Base-by-base conservation (phyloP, 1,284 basidiomycete species). In the Sanghuangporus baumii region DNA sequence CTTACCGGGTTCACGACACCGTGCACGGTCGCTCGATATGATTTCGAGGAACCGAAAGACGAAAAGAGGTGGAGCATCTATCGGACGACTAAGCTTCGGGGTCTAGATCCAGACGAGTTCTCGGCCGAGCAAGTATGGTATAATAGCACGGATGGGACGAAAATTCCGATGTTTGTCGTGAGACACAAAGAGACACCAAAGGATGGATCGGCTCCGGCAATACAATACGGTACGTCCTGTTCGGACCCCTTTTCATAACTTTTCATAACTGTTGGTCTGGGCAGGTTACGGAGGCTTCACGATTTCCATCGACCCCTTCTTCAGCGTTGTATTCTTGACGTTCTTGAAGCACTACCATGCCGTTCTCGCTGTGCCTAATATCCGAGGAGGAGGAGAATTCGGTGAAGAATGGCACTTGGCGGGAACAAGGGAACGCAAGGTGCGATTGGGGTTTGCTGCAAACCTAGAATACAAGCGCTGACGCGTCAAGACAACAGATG, bases 151-250 rank as follows among this genome's bases (percentile, higher is more conserved):
- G 93, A 95, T 69, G 91, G 91, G 0, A 94, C 91, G 2, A 82
- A 80, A 57, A 79, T 95, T 38, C 92, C 93, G 2, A 93, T 95
- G 91, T 95, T 94, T 71, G 81, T 95, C 63, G 91, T 94, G 36
- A 81, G 86, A 57, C 89, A 89, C 70, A 89, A 89, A 71, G 81
- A 79, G 23, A 89, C 88, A 18, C 76, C 81, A 67, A 78, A 84
- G 59, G 89, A 94, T 67, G 92, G 92, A 8, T 88, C 86, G 0
- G 89, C 91, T 0, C 86, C 93, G 4, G 89, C 84, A 0, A 78
- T 93, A 31, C 88, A 93, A 70, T 95, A 93, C 67, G 91, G 89
- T 82, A 70, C 73, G 78, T 46, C 8, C 5, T 18, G 1, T 46
- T 46, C 43, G 16, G 43, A 7, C 16, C 43, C 71, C 63, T 36